Conservation (phyloP, 202 grass and related monocot species). For the Zizania palustris region DNA sequence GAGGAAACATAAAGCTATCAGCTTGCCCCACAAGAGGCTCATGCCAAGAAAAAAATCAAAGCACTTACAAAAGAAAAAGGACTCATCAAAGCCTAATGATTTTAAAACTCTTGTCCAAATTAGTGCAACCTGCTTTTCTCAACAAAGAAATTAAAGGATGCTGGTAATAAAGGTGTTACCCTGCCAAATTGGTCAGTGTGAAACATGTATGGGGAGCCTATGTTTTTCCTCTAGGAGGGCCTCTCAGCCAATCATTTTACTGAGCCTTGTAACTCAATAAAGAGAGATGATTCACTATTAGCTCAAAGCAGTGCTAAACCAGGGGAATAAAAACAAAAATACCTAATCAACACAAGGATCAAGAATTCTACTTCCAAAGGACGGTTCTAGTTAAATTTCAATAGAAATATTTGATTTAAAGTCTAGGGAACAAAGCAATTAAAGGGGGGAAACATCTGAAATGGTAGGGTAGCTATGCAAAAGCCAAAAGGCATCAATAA, state of each 20-base stretch:
- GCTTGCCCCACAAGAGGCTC: constrained; percentile 19
- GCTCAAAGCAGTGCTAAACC: constrained; percentile 41
- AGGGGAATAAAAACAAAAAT: constrained; percentile 37
- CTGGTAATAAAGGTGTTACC: constrained; percentile 13
- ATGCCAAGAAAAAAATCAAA: constrained; percentile 33
- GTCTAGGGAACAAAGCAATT: constrained; percentile 44
- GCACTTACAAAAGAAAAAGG: constrained; percentile 32
- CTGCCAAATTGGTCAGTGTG: constrained; percentile 32
- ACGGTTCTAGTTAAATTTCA: constrained; percentile 47
- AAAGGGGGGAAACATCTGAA: constrained; percentile 40
- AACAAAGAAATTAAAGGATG: constrained; percentile 34
- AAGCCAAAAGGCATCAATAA: not conserved
- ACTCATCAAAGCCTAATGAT: constrained; percentile 32
- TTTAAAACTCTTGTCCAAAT: constrained; percentile 27
- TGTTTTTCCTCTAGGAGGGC: constrained; percentile 28
- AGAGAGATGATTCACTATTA: constrained; percentile 54
- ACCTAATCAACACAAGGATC: constrained; percentile 52
- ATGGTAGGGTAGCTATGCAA: constrained; percentile 49
- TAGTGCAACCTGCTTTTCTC: constrained; percentile 42
- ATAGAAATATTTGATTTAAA: constrained; percentile 19
- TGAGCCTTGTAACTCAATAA: constrained; percentile 44
- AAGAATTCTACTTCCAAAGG: constrained; percentile 59
- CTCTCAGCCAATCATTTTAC: constrained; percentile 46
- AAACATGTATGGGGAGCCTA: constrained; percentile 31
- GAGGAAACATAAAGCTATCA: constrained; percentile 35